These are phyloP conservation scores for Pulveroboletus sp. DNA, from an alignment of 768 basidiomycete genomes.

Conservation along the genomic window DNA sequence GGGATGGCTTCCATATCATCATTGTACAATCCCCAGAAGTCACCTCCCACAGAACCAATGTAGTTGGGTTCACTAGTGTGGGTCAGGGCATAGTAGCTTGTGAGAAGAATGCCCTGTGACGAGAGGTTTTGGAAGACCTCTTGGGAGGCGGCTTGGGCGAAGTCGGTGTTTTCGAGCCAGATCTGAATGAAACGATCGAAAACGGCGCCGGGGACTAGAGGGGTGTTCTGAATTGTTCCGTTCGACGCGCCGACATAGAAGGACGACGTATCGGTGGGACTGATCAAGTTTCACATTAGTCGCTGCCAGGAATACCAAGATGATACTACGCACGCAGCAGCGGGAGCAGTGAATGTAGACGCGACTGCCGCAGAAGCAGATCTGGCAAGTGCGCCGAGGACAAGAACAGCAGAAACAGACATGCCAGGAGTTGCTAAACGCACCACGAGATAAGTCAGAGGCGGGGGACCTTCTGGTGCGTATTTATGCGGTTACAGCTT, in stretches of 20 bases:
- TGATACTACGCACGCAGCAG: slow-evolving; percentile 17
- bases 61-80: slow-evolving; percentile 65
- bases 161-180: slow-evolving; percentile 63
- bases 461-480: neutral
- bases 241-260: slow-evolving; percentile 44
- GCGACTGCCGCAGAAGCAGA: slow-evolving; percentile 17
- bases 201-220: slow-evolving; percentile 38
- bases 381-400: slow-evolving; percentile 14
- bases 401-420: slow-evolving; percentile 8
- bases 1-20: slow-evolving; percentile 38
- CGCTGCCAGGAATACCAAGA: neutral
- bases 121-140: slow-evolving; percentile 38
- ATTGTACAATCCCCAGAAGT: slow-evolving; percentile 48
- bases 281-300: slow-evolving; percentile 5
- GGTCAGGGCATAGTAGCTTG: slow-evolving; percentile 46
- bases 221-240: slow-evolving; percentile 36
- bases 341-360: slow-evolving; percentile 19
- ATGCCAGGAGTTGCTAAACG: neutral
- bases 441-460: neutral
- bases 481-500: slow-evolving; percentile 6
- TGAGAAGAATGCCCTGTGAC: slow-evolving; percentile 46
- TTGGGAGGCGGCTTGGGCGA: slow-evolving; percentile 24
- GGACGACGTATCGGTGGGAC: slow-evolving; percentile 24
- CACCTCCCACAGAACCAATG: slow-evolving; percentile 45
- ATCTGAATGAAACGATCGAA: slow-evolving; percentile 49